Percentiles rank a stretch among this genome's conserved stretches.
Evolutionary conservation across 2,329 filamentous ascomycete genomes (phyloP).

Genomic region (Fusarium graminum): DNA sequence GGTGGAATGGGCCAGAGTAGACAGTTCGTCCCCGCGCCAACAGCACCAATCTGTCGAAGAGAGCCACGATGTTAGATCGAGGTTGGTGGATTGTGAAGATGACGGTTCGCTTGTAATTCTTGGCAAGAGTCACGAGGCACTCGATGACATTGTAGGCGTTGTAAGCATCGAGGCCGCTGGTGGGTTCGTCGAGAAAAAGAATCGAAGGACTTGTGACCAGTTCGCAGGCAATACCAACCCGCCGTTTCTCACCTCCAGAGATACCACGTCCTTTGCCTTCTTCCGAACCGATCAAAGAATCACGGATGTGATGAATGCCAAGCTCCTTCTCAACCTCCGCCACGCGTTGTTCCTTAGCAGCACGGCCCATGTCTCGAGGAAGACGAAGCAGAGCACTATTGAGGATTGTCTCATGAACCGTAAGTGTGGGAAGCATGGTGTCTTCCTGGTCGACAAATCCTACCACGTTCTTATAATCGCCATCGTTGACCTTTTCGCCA

Average conservation of each 20-base stretch:
- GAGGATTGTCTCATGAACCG: slow-evolving; percentile 96
- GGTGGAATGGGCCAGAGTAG: slow-evolving; percentile 90
- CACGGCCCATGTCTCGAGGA: slow-evolving; percentile 89
- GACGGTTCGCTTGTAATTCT: slow-evolving; percentile 96
- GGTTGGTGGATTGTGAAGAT: slow-evolving; percentile 99
- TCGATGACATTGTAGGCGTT: slow-evolving; percentile 99
- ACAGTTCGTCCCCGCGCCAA: slow-evolving; percentile 90
- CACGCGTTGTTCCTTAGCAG: slow-evolving; percentile 91
- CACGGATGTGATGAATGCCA: slow-evolving; percentile 92
- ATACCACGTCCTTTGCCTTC: slow-evolving; percentile 95
- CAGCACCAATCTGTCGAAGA: slow-evolving; percentile 94
- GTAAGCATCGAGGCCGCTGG: slow-evolving; percentile 93
- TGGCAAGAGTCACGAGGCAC: slow-evolving; percentile 92
- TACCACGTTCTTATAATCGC: slow-evolving; percentile 90
- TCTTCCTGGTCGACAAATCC: slow-evolving; percentile 99
- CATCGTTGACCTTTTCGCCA: slow-evolving; percentile 86
- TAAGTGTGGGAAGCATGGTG: slow-evolving; percentile 94
- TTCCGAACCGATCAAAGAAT: slow-evolving; percentile 95
- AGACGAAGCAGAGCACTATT: slow-evolving; percentile 92
- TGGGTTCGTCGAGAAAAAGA: slow-evolving; percentile 96
- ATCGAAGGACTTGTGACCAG: slow-evolving; percentile 97
- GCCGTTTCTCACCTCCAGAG: slow-evolving; percentile 94
- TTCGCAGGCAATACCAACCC: slow-evolving; percentile 97
- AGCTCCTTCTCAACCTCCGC: slow-evolving; percentile 95
- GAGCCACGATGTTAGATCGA: slow-evolving; percentile 95